Percentiles rank a stretch among this genome's conserved stretches.
phyloP scores from a whole-genome alignment of 2,329 filamentous ascomycete genomes.

The Penicillium vulpinum region DNA sequence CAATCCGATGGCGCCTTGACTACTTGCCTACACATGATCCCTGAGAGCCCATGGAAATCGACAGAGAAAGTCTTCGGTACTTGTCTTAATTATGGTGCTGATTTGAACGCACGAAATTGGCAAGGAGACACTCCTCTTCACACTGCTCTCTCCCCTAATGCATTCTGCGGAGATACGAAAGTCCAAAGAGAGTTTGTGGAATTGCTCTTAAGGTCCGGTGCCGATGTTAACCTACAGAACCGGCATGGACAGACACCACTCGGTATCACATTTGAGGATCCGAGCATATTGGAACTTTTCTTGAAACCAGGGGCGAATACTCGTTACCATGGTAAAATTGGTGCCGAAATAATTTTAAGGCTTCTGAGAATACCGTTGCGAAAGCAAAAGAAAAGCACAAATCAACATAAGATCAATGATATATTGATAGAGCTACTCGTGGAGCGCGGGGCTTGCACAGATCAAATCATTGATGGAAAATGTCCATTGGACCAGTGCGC shows the following conservation, averaged over 20 bases:
- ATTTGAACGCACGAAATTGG: background rate
- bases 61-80: background rate
- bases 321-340: background rate
- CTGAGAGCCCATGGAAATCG: background rate
- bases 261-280: background rate
- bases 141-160: accelerated
- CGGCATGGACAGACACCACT: background rate
- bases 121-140: background rate
- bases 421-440: background rate
- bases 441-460: background rate
- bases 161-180: background rate
- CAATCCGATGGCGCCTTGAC: accelerated
- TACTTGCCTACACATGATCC: background rate
- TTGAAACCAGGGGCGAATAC: background rate
- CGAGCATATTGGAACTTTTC: background rate
- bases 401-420: background rate
- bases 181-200: background rate
- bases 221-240: background rate
- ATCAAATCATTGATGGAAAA: background rate
- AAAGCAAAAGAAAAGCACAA: background rate
- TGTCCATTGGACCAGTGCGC: background rate
- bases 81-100: background rate
- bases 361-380: background rate
- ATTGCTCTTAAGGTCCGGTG: background rate
- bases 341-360: background rate